These are phyloP conservation scores for Camelina neglecta DNA, from an alignment of 345 rosid species.

Conservation along the genomic window DNA sequence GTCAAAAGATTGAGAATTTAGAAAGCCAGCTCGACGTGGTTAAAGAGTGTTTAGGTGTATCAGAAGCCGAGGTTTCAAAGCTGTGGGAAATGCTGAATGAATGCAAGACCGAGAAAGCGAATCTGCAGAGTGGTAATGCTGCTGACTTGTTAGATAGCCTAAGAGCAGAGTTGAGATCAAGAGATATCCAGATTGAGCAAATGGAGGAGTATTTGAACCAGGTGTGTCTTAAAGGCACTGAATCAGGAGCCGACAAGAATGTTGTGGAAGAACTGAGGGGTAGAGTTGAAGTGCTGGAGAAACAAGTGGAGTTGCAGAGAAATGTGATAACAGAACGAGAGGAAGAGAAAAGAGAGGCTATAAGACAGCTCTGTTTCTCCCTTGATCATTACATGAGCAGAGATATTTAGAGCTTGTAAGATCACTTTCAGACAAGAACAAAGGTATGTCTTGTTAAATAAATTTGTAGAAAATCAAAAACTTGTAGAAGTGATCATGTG, in stretches of 20 bases:
- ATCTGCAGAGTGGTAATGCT: conserved; percentile 50
- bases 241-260: conserved; percentile 41
- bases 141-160: conserved; percentile 53
- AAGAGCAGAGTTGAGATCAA: conserved; percentile 50
- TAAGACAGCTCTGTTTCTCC: conserved; percentile 82
- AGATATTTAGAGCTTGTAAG: conserved; percentile 61
- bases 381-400: conserved; percentile 74
- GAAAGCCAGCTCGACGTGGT: conserved; percentile 46
- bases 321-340: conserved; percentile 55
- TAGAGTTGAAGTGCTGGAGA: conserved; percentile 59
- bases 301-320: conserved; percentile 61
- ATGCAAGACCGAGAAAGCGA: conserved; percentile 59
- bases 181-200: conserved; percentile 54
- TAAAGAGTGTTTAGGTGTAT: conserved; percentile 42
- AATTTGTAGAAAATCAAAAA: neutral
- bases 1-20: conserved; percentile 36
- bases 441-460: conserved; percentile 14
- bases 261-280: conserved; percentile 46
- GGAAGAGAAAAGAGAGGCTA: conserved; percentile 86
- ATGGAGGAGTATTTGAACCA: conserved; percentile 60
- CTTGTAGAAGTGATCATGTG: neutral
- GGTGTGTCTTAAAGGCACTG: conserved; percentile 44
- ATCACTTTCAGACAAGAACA: conserved; percentile 47
- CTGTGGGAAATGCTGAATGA: conserved; percentile 50
- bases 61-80: conserved; percentile 48